phyloP scores from a whole-genome alignment of 164 flowering plant genomes.

The Stephania cephalantha region DNA sequence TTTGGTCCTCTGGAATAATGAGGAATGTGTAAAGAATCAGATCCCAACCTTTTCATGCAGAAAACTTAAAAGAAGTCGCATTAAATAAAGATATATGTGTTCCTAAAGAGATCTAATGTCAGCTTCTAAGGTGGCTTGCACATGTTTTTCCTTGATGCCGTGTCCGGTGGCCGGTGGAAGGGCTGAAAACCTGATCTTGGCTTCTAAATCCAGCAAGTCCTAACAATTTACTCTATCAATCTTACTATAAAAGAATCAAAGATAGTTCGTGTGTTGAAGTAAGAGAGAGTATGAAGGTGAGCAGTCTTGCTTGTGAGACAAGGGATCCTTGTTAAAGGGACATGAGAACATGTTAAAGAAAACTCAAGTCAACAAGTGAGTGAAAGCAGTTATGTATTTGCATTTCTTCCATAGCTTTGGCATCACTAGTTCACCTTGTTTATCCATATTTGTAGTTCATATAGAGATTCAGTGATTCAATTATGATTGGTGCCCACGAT shows the following conservation, averaged over 20 bases:
- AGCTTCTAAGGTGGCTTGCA: not conserved
- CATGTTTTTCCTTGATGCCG: not conserved
- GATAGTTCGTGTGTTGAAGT: too few relatives aligned
- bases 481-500: not conserved
- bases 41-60: not conserved
- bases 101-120: not conserved
- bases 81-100: not conserved
- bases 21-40: not conserved
- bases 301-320: too few relatives aligned
- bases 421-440: not conserved
- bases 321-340: not conserved
- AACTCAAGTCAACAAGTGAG: too few relatives aligned
- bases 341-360: not conserved
- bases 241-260: not conserved
- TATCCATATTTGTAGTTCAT: not conserved
- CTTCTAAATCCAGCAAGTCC: not conserved
- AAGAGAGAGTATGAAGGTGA: too few relatives aligned
- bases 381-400: not conserved
- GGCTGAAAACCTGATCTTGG: not conserved
- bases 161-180: not conserved
- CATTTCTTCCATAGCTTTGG: not conserved
- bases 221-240: not conserved
- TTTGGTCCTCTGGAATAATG: not conserved
- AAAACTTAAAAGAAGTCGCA: not conserved
- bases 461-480: not conserved